phyloP scores from a whole-genome alignment of 2,329 filamentous ascomycete genomes.

The Dactylellina leptospora region DNA sequence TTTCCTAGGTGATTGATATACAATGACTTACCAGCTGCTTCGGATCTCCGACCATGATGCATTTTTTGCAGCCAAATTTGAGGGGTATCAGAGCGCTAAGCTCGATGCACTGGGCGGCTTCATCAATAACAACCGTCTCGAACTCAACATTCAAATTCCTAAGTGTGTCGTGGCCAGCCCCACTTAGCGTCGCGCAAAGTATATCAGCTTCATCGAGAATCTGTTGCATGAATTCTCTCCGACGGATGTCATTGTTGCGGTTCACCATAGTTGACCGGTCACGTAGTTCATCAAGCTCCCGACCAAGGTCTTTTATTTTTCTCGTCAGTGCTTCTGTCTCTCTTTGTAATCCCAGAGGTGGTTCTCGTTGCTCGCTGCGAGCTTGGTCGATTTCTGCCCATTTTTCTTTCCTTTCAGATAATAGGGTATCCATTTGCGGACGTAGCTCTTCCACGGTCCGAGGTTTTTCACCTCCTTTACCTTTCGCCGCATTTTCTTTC shows the following conservation, averaged over 20 bases:
- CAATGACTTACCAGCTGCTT: conserved; percentile 79
- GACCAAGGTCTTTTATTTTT: conserved; percentile 73
- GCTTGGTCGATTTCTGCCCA: conserved; percentile 69
- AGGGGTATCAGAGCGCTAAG: conserved; percentile 94
- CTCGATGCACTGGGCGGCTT: conserved; percentile 97
- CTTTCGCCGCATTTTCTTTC: conserved; percentile 61
- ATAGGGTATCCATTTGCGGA: conserved; percentile 74
- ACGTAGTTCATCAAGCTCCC: conserved; percentile 84
- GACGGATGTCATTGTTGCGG: conserved; percentile 84
- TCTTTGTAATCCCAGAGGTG: conserved; percentile 68
- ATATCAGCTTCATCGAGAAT: conserved; percentile 91
- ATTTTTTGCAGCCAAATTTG: conserved; percentile 96
- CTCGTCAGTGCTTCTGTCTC: conserved; percentile 81
- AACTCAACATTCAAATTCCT: conserved; percentile 94
- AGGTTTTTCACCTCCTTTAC: conserved; percentile 59
- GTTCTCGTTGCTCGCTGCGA: conserved; percentile 64
- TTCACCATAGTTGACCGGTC: conserved; percentile 82
- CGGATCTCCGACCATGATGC: conserved; percentile 94
- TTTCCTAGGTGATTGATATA: too few relatives aligned
- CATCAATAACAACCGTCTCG: conserved; percentile 97
- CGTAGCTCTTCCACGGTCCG: conserved; percentile 55
- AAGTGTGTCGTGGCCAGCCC: conserved; percentile 97
- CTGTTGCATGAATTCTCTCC: conserved; percentile 85
- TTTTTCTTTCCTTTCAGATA: conserved; percentile 64
- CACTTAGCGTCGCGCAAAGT: conserved; percentile 92